Evolutionary conservation across 257 asterid species (phyloP).

Genomic region (Solanum sejunctum): DNA sequence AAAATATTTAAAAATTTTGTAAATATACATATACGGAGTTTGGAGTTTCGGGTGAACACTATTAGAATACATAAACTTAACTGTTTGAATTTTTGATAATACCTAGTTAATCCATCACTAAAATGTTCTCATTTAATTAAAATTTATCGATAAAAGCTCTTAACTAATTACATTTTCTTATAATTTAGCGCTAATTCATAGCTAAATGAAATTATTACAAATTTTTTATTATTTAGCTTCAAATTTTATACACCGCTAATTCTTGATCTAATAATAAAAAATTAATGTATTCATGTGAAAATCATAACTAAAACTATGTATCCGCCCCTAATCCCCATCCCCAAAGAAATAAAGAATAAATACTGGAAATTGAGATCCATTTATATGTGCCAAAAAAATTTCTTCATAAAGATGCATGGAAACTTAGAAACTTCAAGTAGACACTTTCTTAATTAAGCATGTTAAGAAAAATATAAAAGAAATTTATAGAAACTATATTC

Average conservation of each 20-base stretch:
- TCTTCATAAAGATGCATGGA: neutral
- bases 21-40: too few species aligned
- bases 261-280: neutral
- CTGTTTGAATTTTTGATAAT: too few species aligned
- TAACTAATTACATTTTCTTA: neutral
- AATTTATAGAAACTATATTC: neutral
- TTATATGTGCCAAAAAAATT: neutral
- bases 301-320: neutral
- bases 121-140: too few species aligned
- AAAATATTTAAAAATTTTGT: too few species aligned
- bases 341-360: neutral
- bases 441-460: neutral
- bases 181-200: neutral
- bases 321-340: neutral
- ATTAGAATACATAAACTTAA: too few species aligned
- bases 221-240: neutral
- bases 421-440: neutral
- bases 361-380: neutral
- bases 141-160: neutral
- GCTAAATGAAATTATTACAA: neutral
- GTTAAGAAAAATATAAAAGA: neutral
- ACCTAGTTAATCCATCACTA: neutral
- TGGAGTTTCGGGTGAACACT: too few species aligned
- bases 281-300: neutral
- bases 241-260: neutral